Evolutionary conservation across 2,329 filamentous ascomycete species (phyloP), one percentile per base, ranked within the genome.

Genomic region (Aspergillus sp.): DNA sequence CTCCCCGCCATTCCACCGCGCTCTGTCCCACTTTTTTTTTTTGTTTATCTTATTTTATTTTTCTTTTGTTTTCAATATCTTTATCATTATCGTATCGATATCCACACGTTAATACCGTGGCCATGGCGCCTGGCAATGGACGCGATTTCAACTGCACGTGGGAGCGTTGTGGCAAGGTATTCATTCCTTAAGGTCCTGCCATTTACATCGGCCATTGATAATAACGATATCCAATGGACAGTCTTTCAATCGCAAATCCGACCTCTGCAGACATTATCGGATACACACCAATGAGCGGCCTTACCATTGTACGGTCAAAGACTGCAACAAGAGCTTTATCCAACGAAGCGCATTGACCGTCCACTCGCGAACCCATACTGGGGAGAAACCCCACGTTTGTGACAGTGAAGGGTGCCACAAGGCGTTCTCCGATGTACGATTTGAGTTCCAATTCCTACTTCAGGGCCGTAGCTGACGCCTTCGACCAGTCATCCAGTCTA

Each of bases 161-260:
- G 77, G 70, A 74, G 56, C 66, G 73, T 51, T 80, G 77, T 67
- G 73, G 71, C 63, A 80, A 80, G 75, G 77, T 79, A 71, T 57
- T 68, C 54, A 46, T 39, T 26, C 54, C n/a, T n/a, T 36, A 22
- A 2, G 20, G 31, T 29, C 49, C n/a, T 29, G 24, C 24, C 42
- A 29, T 49, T 14, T 32, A 42, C 36, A 16, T 42, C 16, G 14
- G 46, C 32, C 52, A 32, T 49, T 50, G 36, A 22, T 32, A 22
- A 53, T 52, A n/a, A 47, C 45, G 22, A 36, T 57, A 39, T 54
- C 42, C 31, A 46, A 55, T 31, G 57, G 24, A 60, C 64, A 80
- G 78, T 78, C 77, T 6, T 80, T 80, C 72, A 80, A 80, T 72
- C 77, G 78, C 69, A 80, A 80, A 60, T 80, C 78, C 22, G 78